phyloP scores from a whole-genome alignment of 1,284 basidiomycete species.

The Marasmius oreades region DNA sequence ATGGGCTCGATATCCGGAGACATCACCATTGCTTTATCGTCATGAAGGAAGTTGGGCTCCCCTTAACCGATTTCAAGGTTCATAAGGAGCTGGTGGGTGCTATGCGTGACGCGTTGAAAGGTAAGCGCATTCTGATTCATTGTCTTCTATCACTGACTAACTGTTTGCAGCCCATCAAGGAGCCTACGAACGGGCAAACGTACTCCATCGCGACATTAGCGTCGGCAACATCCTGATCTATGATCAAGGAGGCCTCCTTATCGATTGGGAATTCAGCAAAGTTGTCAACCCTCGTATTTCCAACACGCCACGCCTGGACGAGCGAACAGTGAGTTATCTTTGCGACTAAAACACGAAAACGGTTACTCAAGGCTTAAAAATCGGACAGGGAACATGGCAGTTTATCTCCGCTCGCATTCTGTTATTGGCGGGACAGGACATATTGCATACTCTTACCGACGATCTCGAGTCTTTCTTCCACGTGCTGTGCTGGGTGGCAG shows the following conservation, averaged over 20 bases:
- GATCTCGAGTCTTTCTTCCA: conserved; percentile 7
- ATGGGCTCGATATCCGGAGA: not conserved
- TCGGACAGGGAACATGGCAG: conserved; percentile 7
- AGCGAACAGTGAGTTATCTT: conserved; percentile 2
- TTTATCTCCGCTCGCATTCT: not conserved
- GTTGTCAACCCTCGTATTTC: not conserved
- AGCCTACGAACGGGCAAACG: conserved; percentile 2
- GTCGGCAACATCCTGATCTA: conserved; percentile 7
- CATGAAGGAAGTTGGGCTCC: conserved; percentile 7
- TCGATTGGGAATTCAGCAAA: conserved; percentile 7
- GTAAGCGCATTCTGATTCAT: conserved; percentile 1
- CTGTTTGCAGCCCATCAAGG: conserved; percentile 3
- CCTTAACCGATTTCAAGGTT: conserved; percentile 1
- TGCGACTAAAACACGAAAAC: not conserved
- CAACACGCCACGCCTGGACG: not conserved
- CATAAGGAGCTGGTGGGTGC: conserved; percentile 5
- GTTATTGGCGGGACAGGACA: not conserved
- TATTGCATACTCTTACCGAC: not conserved
- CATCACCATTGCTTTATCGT: conserved; percentile 10
- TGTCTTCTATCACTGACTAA: not conserved
- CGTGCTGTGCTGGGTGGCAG: not conserved
- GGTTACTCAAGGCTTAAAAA: too few relatives aligned
- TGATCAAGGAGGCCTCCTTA: not conserved
- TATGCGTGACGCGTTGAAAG: conserved; percentile 7
- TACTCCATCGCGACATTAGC: conserved; percentile 10